Evolutionary conservation across 2,329 filamentous ascomycete genomes (phyloP), one percentile per base, ranked within the genome.

Genomic region (Colletotrichum australisinense): DNA sequence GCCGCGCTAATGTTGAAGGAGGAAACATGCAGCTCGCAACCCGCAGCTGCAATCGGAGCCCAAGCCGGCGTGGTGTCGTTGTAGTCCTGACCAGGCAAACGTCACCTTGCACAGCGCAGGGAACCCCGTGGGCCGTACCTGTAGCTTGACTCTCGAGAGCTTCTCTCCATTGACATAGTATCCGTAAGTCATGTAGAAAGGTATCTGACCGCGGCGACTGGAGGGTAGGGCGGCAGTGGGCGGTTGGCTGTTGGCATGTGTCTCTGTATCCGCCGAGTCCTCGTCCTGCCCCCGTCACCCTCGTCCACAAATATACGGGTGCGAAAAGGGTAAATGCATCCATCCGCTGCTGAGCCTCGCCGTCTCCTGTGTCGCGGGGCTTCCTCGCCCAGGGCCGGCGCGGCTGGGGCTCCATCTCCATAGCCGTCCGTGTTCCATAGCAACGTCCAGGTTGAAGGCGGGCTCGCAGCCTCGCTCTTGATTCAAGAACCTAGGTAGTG

Each of bases 1-100:
- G 53, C 42, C 26, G 70, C 70, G 70, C 70, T 73, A 73, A 73
- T 73, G 70, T 49, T 73, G 70, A 60, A 53, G 19, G 46, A 73
- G 67, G 67, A 26, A 69, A 69, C 58, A 58, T 65, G 66, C 70
- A 73, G 67, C 67, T 65, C 35, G 26, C 58, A 72, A 59, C 52
- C 57, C 65, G 57, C 69, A 69, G 58, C 65, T 68, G 65, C 59
- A 69, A 67, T 60, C 63, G 24, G n/a, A 30, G 30, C 60, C 55
- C 67, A 42, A 52, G 67, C 42, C 35, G 22, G 65, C 28, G 46
- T 46, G 57, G 46, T 59, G 64, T 46, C 26, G 58, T 28, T 46
- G 35, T 46, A 53, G 28, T 63, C 28, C 46, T 38, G 60, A 19
- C 46, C 14, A 63, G 58, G 46, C 58, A 63, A 72, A 72, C 69